Evolutionary conservation across 441 rosid genomes (phyloP).

Genomic region (Gossypium lobatum): DNA sequence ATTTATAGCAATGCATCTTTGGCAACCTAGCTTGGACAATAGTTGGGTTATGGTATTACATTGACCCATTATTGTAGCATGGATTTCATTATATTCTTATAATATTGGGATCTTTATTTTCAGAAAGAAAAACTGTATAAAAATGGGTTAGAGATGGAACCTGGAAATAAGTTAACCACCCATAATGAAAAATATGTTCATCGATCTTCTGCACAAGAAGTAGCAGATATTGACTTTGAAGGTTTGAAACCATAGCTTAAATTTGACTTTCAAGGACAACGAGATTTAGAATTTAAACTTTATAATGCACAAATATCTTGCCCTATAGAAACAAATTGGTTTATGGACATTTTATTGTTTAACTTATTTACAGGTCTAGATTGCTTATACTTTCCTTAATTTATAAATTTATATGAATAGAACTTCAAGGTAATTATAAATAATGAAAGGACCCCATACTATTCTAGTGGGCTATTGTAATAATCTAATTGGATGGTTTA

Average conservation of each 20-base stretch:
- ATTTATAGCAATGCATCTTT: not conserved
- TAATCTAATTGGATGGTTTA: not conserved
- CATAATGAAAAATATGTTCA: not conserved
- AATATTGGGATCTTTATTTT: not conserved
- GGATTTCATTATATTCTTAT: not conserved
- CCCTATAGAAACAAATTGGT: not conserved
- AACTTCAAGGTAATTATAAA: not conserved
- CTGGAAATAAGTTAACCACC: not conserved
- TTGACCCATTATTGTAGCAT: not conserved
- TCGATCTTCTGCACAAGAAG: not conserved
- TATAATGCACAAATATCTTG: not conserved
- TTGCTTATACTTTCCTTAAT: not conserved
- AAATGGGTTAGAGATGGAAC: not conserved
- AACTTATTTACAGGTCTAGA: not conserved
- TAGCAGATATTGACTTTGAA: not conserved
- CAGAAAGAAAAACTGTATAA: not conserved
- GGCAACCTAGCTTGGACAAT: not conserved
- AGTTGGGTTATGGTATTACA: not conserved
- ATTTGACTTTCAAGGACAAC: not conserved
- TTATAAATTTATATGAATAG: not conserved
- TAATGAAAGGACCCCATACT: not conserved
- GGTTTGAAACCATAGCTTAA: not conserved
- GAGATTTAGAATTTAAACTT: not conserved
- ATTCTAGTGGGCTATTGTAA: not conserved
- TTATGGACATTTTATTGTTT: not conserved